A percentile compares a stretch with the other conserved stretches of the same genome.
phyloP scores from a whole-genome alignment of 1,284 basidiomycete genomes.

The Tremellales sp. region DNA sequence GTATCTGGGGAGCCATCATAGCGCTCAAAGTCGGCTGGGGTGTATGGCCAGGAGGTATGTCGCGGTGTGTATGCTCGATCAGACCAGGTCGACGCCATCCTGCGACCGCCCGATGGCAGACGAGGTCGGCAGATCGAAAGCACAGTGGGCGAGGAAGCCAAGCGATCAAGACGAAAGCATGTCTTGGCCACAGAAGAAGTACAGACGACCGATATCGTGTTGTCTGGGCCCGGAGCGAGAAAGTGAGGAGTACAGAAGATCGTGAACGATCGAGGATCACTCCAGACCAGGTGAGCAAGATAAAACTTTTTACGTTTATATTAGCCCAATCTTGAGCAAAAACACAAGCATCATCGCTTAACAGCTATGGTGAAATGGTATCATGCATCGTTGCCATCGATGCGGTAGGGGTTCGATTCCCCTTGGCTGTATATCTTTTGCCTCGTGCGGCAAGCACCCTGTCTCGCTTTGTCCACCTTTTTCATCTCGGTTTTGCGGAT shows the following conservation, averaged over 20 bases:
- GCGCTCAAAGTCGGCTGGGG: constrained; percentile 16
- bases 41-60: constrained; percentile 19
- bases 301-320: neutral
- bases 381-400: constrained; percentile 4
- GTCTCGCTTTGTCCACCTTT: neutral
- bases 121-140: neutral
- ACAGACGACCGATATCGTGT: neutral
- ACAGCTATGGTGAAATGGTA: constrained; percentile 4
- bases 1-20: constrained; percentile 21
- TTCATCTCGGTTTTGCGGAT: too few relatives aligned
- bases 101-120: neutral
- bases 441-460: too few relatives aligned
- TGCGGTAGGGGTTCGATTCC: constrained; percentile 5
- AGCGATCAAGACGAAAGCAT: neutral
- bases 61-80: neutral
- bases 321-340: neutral
- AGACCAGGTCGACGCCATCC: neutral
- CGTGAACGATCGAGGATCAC: neutral
- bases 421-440: constrained; percentile 1
- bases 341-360: neutral
- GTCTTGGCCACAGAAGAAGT: neutral
- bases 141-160: neutral
- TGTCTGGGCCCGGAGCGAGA: neutral
- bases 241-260: neutral
- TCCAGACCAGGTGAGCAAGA: neutral